Conservation (phyloP, 495 filamentous ascomycete species). For the Emericellopsis terricola region DNA sequence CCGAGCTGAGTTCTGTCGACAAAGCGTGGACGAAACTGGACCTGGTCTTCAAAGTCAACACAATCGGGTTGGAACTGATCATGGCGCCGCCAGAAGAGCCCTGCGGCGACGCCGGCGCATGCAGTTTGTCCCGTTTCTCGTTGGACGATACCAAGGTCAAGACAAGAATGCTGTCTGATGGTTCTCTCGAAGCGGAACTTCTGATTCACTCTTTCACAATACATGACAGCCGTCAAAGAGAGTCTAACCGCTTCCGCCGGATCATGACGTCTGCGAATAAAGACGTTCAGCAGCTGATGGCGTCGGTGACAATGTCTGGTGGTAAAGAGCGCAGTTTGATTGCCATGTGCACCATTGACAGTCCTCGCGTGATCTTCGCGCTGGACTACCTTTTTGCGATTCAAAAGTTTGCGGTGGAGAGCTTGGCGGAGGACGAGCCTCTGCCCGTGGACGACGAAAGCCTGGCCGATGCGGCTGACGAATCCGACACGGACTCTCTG, state of each 20-base stretch:
- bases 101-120: conserved; percentile 55
- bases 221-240: conserved; percentile 65
- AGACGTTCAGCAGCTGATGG: conserved; percentile 94
- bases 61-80: conserved; percentile 75
- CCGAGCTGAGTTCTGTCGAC: conserved; percentile 42
- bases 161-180: conserved; percentile 85
- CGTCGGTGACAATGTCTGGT: conserved; percentile 80
- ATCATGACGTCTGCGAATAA: conserved; percentile 96
- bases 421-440: conserved; percentile 41
- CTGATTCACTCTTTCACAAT: conserved; percentile 91
- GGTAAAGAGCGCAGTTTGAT: conserved; percentile 70
- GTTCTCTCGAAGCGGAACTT: conserved; percentile 82
- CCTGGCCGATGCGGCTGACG: conserved; percentile 38
- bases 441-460: conserved; percentile 34
- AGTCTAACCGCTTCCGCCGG: conserved; percentile 89
- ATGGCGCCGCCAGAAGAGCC: conserved; percentile 56
- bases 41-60: conserved; percentile 75
- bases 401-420: conserved; percentile 56
- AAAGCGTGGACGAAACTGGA: conserved; percentile 87
- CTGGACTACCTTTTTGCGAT: conserved; percentile 88
- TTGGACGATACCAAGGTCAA: conserved; percentile 84
- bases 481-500: conserved; percentile 37
- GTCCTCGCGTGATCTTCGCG: conserved; percentile 84
- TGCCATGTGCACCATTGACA: conserved; percentile 87
- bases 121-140: conserved; percentile 83